Base-by-base conservation (phyloP, 768 basidiomycete genomes). In the Arthromyces matolae region DNA sequence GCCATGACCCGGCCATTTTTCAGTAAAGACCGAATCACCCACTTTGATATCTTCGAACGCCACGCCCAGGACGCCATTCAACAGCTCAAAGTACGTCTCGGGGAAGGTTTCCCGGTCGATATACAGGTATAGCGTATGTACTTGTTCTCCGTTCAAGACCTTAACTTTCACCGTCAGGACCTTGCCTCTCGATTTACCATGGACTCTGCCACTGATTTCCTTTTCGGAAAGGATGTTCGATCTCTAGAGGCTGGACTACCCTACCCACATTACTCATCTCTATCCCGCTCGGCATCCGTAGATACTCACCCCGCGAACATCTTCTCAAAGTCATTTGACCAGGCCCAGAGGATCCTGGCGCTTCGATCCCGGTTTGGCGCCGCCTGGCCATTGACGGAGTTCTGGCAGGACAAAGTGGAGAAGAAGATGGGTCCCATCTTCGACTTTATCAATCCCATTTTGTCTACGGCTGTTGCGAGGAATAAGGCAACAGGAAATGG, bases 1-100 rank as follows among this genome's bases (percentile, higher is more conserved):
- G 57, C 71, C 3, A 83, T 88, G 69, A 81, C 83, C 0, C 77
- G 86, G 0, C 85, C 85, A 0, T 86, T 87, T 69, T 87, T 89
- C 67, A 76, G 62, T 45, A 73, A 71, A 35, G 83, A 86, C 27
- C 68, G 75, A 25, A 76, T 84, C 44, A 76, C 72, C 37, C 76
- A 84, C 58, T 85, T 84, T 44, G 77, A 83, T 20, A 79, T 77
- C 24, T 84, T 84, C 53, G 78, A 77, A 42, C 66, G 73, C 10
- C 80, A 81, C 37, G 71, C 76, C 4, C 70, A 73, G 34, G 63
- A 73, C n/a, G 71, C 75, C 5, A 62, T 86, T 5, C 52, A 59
- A 4, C 61, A 71, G 37, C 69, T 78, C 38, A 73, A 72, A 38
- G 59, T 58, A 3, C 70, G 81, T 7, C 68, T 79, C 23, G 46